Conservation (phyloP, 352 stramenopile genomes). For the Pythium insidiosum region DNA sequence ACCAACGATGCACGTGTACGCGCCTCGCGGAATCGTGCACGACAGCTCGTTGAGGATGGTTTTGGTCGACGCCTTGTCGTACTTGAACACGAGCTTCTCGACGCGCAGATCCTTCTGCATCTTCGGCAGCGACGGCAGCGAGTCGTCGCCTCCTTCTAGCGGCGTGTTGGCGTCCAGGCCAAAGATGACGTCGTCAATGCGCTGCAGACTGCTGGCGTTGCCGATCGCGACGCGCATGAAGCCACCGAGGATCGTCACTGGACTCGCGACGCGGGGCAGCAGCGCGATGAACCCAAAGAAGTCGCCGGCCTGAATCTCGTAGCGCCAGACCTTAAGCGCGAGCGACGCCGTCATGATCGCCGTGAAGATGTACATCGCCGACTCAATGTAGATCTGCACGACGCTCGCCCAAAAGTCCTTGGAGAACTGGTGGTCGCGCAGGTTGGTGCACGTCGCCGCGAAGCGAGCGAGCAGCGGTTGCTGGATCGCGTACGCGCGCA, state of each 20-base stretch:
- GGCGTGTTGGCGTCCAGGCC: conserved; percentile 44
- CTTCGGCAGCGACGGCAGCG: conserved; percentile 53
- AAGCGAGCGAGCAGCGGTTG: conserved; percentile 71
- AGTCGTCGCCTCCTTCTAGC: conserved; percentile 36
- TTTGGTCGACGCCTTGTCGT: conserved; percentile 60
- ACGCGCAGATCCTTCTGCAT: conserved; percentile 56
- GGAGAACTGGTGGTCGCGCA: conserved; percentile 81
- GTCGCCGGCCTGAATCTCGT: conserved; percentile 56
- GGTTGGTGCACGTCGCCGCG: conserved; percentile 37
- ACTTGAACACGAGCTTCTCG: conserved; percentile 69
- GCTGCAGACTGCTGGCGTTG: conserved; percentile 81
- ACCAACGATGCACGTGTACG: no score
- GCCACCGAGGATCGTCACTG: conserved; percentile 71
- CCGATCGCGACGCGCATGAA: conserved; percentile 88
- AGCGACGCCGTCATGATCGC: conserved; percentile 81
- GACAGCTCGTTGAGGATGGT: conserved; percentile 65
- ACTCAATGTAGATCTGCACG: conserved; percentile 88
- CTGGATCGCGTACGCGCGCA: conserved; percentile 80
- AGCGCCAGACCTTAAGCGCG: conserved; percentile 78
- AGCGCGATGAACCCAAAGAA: conserved; percentile 83
- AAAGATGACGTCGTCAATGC: conserved; percentile 79
- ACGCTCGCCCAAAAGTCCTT: conserved; percentile 88
- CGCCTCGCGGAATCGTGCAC: no score
- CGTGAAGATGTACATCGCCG: conserved; percentile 87
- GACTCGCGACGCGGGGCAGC: conserved; percentile 67